phyloP scores from a whole-genome alignment of 345 rosid genomes.

The Brassica carinata region DNA sequence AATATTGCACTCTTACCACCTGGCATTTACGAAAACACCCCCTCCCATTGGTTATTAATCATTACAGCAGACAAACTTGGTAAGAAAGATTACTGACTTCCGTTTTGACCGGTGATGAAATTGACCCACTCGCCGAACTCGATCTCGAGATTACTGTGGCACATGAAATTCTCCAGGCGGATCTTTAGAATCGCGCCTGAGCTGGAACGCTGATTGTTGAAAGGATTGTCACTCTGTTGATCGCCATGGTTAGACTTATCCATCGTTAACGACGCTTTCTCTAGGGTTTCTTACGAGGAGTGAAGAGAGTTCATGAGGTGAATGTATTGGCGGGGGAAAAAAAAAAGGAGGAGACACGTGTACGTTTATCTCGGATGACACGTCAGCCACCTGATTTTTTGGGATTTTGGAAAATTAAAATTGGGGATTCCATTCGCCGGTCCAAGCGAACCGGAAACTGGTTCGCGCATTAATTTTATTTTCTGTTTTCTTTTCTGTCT shows the following conservation, averaged over 20 bases:
- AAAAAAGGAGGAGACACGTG: slow-evolving; percentile 7
- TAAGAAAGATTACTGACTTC: slow-evolving; percentile 55
- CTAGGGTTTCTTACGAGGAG: slow-evolving; percentile 19
- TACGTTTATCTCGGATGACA: neutral
- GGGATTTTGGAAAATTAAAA: neutral
- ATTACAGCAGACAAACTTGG: neutral
- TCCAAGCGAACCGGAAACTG: neutral
- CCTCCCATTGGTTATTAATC: too few species aligned
- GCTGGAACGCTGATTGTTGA: slow-evolving; percentile 38
- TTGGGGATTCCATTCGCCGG: neutral
- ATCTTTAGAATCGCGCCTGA: slow-evolving; percentile 65
- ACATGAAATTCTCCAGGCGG: slow-evolving; percentile 86
- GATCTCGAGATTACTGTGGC: slow-evolving; percentile 72
- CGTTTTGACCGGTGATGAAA: slow-evolving; percentile 94
- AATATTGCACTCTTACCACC: slow-evolving; percentile 94
- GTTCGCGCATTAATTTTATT: neutral
- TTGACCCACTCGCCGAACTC: slow-evolving; percentile 82
- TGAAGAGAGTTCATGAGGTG: neutral
- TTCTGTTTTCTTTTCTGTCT: neutral
- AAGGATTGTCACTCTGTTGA: slow-evolving; percentile 10
- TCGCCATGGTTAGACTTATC: slow-evolving; percentile 46
- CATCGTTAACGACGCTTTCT: slow-evolving; percentile 42
- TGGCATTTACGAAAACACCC: slow-evolving; percentile 11
- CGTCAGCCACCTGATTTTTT: neutral
- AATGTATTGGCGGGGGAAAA: slow-evolving; percentile 19